A percentile compares a stretch with the other conserved stretches of the same genome.
These are phyloP conservation scores for Dentipellis fragilis DNA, from an alignment of 768 basidiomycete species.

Conservation along the genomic window DNA sequence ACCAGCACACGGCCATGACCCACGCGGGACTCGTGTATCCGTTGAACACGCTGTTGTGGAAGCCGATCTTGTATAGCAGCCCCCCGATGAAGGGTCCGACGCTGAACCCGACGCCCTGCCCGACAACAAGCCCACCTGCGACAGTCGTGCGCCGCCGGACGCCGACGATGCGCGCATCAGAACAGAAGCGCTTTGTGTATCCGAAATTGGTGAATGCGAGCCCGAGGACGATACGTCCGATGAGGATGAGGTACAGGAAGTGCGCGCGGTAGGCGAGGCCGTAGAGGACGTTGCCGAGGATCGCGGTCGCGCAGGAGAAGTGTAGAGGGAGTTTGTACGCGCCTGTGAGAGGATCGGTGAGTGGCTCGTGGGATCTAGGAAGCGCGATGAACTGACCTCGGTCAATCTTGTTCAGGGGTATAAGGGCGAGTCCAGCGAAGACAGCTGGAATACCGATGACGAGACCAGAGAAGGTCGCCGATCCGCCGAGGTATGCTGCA, in stretches of 20 bases:
- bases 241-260: conserved; percentile 59
- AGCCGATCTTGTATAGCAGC: conserved; percentile 50
- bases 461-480: conserved; percentile 56
- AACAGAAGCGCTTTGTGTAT: conserved; percentile 62
- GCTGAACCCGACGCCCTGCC: conserved; percentile 52
- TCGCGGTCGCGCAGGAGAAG: conserved; percentile 39
- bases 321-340: conserved; percentile 44
- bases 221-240: conserved; percentile 56
- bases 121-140: conserved; percentile 51
- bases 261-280: conserved; percentile 48
- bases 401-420: conserved; percentile 47
- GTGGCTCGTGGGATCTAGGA: not conserved
- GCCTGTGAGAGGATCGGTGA: conserved; percentile 25
- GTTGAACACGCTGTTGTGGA: conserved; percentile 47
- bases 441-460: conserved; percentile 59
- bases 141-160: conserved; percentile 52
- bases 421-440: conserved; percentile 46
- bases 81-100: conserved; percentile 58
- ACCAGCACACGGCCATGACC: conserved; percentile 49
- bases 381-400: conserved; percentile 29
- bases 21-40: conserved; percentile 60
- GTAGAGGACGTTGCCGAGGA: conserved; percentile 51
- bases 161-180: conserved; percentile 59
- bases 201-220: conserved; percentile 53
- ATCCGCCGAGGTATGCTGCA: conserved; percentile 53